Evolutionary conservation across 139 green algal species (phyloP), one percentile per base, ranked within the genome.

Genomic region (Spirogloea muscicola): DNA sequence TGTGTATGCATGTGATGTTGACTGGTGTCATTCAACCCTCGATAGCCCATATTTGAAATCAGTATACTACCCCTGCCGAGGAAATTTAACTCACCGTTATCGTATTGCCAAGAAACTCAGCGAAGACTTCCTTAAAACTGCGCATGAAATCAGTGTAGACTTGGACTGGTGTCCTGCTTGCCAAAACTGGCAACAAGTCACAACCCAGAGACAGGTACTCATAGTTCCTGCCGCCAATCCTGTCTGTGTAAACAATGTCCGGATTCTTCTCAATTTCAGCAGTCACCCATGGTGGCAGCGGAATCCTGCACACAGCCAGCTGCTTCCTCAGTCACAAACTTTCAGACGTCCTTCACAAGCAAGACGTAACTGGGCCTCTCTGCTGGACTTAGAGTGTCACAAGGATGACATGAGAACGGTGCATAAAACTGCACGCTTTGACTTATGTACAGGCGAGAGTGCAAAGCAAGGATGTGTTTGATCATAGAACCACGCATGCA

Each of bases 181-280:
- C 77, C 49, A 98, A 91, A 36, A 96, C 76, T 3, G 86, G 87
- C 51, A 87, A 74, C 29, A 91, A 68, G 64, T 97, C 93, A 62
- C 89, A 95, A n/a, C 91, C 92, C 5, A 98, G 76, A 18, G 87
- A 95, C 0, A 99, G 70, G 86, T 89, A 98, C 82, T 99, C 94
- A 46, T 80, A 76, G 85, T 98, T 99, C 27, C 93, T 83, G 42
- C 86, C 71, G 16, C 92, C 90, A 13, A 79, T 61, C 76, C 85
- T 84, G 82, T 99, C 94, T 18, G 92, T 98, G 85, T 92, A 99
- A 49, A 93, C 96, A 46, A 99, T 91, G 76, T 99, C 94, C 7
- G 88, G 87, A 72, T 98, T 89, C 38, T 79, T 68, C 37, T 94
- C 86, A 2, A 89, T 92, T 25, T 91, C 88, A n/a, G 95, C 87